These are phyloP conservation scores for Takakia lepidozioides DNA, from an alignment of 225 moss, liverwort and hornwort genomes.

Conservation along the genomic window DNA sequence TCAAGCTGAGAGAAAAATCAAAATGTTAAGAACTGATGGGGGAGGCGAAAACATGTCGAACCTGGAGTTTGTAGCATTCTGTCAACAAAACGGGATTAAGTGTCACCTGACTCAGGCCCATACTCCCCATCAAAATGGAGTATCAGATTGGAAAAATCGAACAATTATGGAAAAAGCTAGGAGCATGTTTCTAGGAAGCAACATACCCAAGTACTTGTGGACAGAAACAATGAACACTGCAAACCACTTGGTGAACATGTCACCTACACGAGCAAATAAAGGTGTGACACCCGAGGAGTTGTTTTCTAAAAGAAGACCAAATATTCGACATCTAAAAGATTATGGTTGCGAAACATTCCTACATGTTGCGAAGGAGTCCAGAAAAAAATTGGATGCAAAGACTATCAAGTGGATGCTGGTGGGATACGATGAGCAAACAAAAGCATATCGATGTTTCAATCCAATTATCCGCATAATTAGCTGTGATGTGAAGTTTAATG, in stretches of 20 bases:
- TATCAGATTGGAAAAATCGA: neutral
- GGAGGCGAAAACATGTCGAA: neutral
- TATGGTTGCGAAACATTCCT: neutral
- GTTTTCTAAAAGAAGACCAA: neutral
- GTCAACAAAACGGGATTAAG: neutral
- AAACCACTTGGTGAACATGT: neutral
- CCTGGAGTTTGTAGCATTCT: neutral
- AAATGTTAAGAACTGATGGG: neutral
- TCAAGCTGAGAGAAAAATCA: neutral
- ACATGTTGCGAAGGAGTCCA: neutral
- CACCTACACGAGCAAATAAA: neutral
- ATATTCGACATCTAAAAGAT: neutral
- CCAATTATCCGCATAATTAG: too few species aligned
- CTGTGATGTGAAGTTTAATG: too few species aligned
- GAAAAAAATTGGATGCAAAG: too few species aligned
- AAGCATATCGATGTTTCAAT: too few species aligned
- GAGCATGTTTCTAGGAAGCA: neutral
- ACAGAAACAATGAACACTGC: neutral
- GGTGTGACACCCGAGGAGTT: neutral
- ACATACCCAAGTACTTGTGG: neutral
- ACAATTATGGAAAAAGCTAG: neutral
- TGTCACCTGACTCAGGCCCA: neutral
- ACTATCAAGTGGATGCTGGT: too few species aligned
- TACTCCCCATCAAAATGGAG: neutral
- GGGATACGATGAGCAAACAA: too few species aligned